Evolutionary conservation across 306 rosid species (phyloP).

Genomic region (Sindora glabra): DNA sequence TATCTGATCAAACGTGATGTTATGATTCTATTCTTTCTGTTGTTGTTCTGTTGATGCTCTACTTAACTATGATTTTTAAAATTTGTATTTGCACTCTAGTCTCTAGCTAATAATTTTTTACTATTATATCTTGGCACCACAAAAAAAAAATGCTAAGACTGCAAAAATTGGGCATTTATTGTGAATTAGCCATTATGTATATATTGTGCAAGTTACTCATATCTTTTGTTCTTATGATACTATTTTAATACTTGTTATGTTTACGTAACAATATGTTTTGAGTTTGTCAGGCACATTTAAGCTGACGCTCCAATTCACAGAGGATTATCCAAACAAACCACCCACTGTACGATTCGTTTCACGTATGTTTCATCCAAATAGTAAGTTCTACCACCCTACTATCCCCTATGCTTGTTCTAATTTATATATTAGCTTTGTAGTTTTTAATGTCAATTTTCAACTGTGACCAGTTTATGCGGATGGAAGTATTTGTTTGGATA

Average conservation of each 20-base stretch:
- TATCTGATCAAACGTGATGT: no score
- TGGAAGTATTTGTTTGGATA: constrained; percentile 59
- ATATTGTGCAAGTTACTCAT: neutral
- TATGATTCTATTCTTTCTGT: neutral
- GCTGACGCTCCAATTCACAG: constrained; percentile 76
- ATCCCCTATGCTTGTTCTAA: neutral
- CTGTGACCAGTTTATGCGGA: constrained; percentile 50
- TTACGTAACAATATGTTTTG: constrained; percentile 17
- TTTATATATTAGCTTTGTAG: neutral
- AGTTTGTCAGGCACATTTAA: constrained; percentile 74
- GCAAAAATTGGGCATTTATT: no score
- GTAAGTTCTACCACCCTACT: constrained; percentile 41
- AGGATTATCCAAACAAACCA: constrained; percentile 92
- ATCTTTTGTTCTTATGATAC: neutral
- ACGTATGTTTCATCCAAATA: constrained; percentile 88
- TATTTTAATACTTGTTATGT: constrained; percentile 4
- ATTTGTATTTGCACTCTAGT: no score
- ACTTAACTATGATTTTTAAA: neutral
- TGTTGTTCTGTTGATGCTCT: neutral
- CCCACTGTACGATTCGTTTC: constrained; percentile 88
- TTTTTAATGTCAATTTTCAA: constrained; percentile 3
- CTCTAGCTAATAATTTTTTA: no score
- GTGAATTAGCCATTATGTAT: no score
- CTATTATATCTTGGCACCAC: no score
- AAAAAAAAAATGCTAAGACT: neutral